Evolutionary conservation across 2,329 filamentous ascomycete species (phyloP).

Genomic region (Xylaria polymorpha): DNA sequence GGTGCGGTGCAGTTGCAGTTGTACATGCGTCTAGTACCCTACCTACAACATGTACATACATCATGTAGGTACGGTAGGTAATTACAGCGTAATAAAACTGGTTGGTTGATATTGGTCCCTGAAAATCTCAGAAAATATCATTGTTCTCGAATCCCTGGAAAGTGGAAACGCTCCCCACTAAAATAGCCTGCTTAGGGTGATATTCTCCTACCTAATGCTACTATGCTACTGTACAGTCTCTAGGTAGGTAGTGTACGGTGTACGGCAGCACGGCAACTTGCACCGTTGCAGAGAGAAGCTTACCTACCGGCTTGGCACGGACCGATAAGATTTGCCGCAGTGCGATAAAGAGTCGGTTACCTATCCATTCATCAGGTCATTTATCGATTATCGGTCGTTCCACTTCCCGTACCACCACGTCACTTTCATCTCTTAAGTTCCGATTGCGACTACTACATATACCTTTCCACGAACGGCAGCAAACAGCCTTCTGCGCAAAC

Average conservation of each 20-base stretch:
- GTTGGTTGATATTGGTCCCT: constrained; percentile 13
- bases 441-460: background rate
- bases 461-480: background rate
- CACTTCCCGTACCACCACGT: constrained; percentile 32
- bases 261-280: background rate
- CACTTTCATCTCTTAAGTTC: constrained; percentile 15
- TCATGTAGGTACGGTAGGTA: no score
- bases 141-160: constrained; percentile 15
- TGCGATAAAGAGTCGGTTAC: constrained; percentile 24
- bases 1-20: no score
- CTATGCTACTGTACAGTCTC: no score
- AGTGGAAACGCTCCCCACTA: constrained; percentile 15
- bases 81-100: constrained; percentile 1
- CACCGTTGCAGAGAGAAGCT: background rate
- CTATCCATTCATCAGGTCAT: constrained; percentile 24
- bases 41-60: background rate
- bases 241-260: background rate
- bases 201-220: background rate
- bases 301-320: constrained; percentile 29
- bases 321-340: constrained; percentile 3
- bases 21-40: no score
- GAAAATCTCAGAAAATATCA: constrained; percentile 3
- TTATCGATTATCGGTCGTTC: constrained; percentile 30
- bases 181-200: constrained; percentile 5
- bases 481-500: constrained; percentile 4